Base-by-base conservation (phyloP, 805 yeast genomes). In the Danielia oregonensis region DNA sequence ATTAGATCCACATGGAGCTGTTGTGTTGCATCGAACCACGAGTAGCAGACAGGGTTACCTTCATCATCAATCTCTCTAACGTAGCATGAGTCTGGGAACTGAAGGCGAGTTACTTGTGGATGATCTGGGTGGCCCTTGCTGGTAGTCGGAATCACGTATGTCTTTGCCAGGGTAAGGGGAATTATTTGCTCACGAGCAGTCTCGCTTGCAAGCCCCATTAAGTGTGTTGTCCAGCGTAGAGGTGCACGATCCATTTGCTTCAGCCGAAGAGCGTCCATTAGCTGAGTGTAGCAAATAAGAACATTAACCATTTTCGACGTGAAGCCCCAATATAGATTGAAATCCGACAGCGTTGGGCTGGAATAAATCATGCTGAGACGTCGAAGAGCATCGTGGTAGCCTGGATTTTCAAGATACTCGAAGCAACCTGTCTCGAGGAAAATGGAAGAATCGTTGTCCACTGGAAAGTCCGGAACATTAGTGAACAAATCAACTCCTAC, bases 291-390 rank as follows among this genome's bases (percentile, higher is more conserved):
- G 32, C 59, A 61, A 36, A 62, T 49, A 7, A 54, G 42, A 10
- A 59, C 45, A 15, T 39, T 35, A 2, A 62, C 61, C 8, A 51
- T 44, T 17, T 50, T 46, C 40, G 53, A 46, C 8, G 55, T 49
- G 38, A 48, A 61, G 9, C 71, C 71, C 39, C 59, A 47, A 37
- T 49, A 63, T 17, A 64, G 33, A 38, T 63, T 63, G 44, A 61
- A 63, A 11, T 46, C 48, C 10, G 34, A 26, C 32, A 32, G 43
- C 4, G 39, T 46, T 2, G 29, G 27, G 16, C 30, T 29, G 1
- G 41, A 35, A 5, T 52, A 43, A 14, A 62, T 36, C 26, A 65
- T 35, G 17, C 63, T 59, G 4, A 50, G 50, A 13, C 53, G 40
- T 14, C 47, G 48, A 12, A 65, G 46, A 5, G 65, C 59, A 17